These are phyloP conservation scores for Apiospora marii DNA, from an alignment of 2,329 filamentous ascomycete species.

Conservation along the genomic window DNA sequence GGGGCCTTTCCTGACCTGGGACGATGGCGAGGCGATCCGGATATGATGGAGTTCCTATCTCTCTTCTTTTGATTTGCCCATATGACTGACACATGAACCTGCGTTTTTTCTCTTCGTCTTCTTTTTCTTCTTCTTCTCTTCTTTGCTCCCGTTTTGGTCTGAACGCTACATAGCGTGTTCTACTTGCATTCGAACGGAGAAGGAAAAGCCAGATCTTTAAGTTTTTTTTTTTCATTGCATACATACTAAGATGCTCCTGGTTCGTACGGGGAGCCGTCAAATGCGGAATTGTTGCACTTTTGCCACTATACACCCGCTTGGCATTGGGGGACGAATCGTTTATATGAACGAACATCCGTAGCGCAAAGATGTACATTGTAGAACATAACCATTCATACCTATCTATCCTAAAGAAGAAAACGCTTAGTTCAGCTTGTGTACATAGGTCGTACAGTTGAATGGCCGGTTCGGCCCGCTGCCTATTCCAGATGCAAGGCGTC, in stretches of 20 bases:
- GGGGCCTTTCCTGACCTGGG: neutral
- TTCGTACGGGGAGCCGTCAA: neutral
- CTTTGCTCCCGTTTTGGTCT: neutral
- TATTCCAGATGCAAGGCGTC: neutral
- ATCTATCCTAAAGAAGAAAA: neutral
- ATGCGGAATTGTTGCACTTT: neutral
- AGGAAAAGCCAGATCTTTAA: neutral
- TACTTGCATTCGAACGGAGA: slow-evolving; percentile 4
- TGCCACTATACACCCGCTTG: slow-evolving; percentile 3
- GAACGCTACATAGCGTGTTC: neutral
- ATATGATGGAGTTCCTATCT: neutral
- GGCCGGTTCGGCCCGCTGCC: neutral
- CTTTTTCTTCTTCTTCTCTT: slow-evolving; percentile 13
- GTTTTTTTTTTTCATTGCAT: neutral
- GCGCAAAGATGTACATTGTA: neutral
- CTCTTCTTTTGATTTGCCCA: slow-evolving; percentile 2
- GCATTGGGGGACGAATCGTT: neutral
- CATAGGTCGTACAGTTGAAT: neutral
- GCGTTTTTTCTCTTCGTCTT: neutral
- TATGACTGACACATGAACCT: neutral
- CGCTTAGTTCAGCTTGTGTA: neutral
- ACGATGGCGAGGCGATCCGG: neutral
- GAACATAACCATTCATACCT: too few relatives aligned
- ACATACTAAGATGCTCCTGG: neutral
- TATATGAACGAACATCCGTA: neutral